phyloP scores from a whole-genome alignment of 169 alveolate genomes.

The Theileria parva region DNA sequence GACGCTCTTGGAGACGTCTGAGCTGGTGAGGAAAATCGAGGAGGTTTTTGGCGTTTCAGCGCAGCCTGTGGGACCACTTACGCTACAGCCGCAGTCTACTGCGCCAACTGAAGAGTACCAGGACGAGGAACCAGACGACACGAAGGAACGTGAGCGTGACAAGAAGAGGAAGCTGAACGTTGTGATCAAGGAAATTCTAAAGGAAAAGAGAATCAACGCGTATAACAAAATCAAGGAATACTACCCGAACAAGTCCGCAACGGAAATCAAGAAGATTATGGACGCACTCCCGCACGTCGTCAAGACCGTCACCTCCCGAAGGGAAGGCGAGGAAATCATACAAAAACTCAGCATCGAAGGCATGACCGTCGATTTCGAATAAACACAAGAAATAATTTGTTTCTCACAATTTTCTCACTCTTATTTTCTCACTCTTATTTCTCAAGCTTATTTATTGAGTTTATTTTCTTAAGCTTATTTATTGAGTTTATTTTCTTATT shows the following conservation, averaged over 20 bases:
- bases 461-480: background rate
- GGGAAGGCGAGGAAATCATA: conserved; percentile 69
- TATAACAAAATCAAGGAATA: conserved; percentile 65
- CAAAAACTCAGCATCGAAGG: conserved; percentile 59
- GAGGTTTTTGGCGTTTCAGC: conserved; percentile 72
- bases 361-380: conserved; percentile 51
- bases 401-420: background rate
- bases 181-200: conserved; percentile 59
- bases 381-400: background rate
- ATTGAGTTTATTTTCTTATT: background rate
- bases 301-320: conserved; percentile 53
- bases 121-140: conserved; percentile 64
- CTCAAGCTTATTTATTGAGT: too few relatives aligned
- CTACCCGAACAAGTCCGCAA: conserved; percentile 60
- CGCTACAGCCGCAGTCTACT: conserved; percentile 32
- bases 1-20: conserved; percentile 77
- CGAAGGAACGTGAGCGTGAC: conserved; percentile 59
- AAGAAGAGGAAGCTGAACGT: conserved; percentile 68
- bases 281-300: conserved; percentile 72
- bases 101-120: conserved; percentile 41
- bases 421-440: too few relatives aligned
- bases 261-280: conserved; percentile 71
- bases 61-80: conserved; percentile 43
- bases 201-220: conserved; percentile 60
- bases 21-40: conserved; percentile 76